Evolutionary conservation across 2,329 filamentous ascomycete genomes (phyloP), one percentile per base, ranked within the genome.

Genomic region (Pleomassaria siparia): DNA sequence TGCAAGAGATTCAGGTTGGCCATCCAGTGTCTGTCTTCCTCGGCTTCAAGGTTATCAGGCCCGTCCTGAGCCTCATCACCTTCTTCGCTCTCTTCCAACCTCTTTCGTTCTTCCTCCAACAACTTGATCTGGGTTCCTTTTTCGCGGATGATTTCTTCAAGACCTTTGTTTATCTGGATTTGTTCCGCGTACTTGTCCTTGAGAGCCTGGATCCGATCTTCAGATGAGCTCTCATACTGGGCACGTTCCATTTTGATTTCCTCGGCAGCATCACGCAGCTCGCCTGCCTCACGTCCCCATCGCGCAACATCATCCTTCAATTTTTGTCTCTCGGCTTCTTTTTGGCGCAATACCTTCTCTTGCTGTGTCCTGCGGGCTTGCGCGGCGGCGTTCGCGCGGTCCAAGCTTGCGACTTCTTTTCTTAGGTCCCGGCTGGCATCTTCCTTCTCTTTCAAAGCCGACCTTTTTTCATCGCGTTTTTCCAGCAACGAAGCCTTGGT

Each of bases 381-480:
- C 1, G 89, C 87, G 4, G 84, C 81, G 40, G 90, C 84, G 75
- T 95, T 96, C 55, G 88, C 80, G 44, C 89, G 84, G 68, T 95
- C 90, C 5, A 91, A 83, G 37, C 82, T 83, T 43, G 89, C 86
- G 44, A 95, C 85, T 64, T 92, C 86, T 53, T 87, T 87, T 62
- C 88, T 89, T 44, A 96, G 73, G 63, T 91, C 90, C 36, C 89
- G 85, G 40, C 90, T 96, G 42, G 86, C 88, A 62, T 95, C 90
- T 55, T 97, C 92, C 69, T 95, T 96, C 63, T 95, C 89, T 66
- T 89, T 94, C 44, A 94, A 78, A 16, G 85, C 80, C 52, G 86
- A 85, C 60, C 82, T 86, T 67, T 96, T 84, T 42, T 86, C 81
- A 56, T 95, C 89, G 50, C 89, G 87, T 60, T 95, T 89, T 49